Evolutionary conservation across 2,329 filamentous ascomycete species (phyloP).

Genomic region (Colletotrichum cordylinicola): DNA sequence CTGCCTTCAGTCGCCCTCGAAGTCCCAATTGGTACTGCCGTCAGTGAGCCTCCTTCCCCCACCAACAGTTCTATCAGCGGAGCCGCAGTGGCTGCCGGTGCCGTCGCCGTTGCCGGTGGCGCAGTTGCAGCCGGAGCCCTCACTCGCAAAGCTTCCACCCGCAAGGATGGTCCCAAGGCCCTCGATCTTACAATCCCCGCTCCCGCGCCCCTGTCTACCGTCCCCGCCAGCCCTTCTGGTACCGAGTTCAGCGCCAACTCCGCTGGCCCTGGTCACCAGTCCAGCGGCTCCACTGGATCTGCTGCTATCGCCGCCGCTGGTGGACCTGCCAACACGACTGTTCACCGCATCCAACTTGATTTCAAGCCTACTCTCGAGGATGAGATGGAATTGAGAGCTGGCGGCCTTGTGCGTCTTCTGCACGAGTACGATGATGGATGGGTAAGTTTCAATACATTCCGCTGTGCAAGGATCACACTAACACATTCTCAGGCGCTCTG

Average conservation of each 20-base stretch:
- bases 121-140: slow-evolving; percentile 43
- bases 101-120: slow-evolving; percentile 37
- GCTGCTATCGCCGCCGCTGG: slow-evolving; percentile 68
- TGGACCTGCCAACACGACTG: slow-evolving; percentile 65
- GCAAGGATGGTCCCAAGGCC: slow-evolving; percentile 55
- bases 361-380: slow-evolving; percentile 93
- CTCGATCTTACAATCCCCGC: slow-evolving; percentile 59
- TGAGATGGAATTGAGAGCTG: slow-evolving; percentile 81
- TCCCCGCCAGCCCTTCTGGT: slow-evolving; percentile 64
- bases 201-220: slow-evolving; percentile 32
- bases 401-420: slow-evolving; percentile 85
- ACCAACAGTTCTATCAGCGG: slow-evolving; percentile 28
- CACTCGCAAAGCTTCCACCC: slow-evolving; percentile 61
- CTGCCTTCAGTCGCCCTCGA: not conserved
- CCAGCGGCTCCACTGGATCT: slow-evolving; percentile 54
- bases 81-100: slow-evolving; percentile 36
- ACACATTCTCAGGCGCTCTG: slow-evolving; percentile 75
- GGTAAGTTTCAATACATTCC: slow-evolving; percentile 62
- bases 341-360: slow-evolving; percentile 93
- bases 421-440: slow-evolving; percentile 99
- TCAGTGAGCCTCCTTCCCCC: not conserved
- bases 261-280: slow-evolving; percentile 51
- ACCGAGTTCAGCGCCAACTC: slow-evolving; percentile 68
- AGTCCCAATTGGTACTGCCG: slow-evolving; percentile 13
- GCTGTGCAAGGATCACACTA: slow-evolving; percentile 25